Percentiles rank a stretch among this genome's conserved stretches.
Evolutionary conservation across 352 stramenopile species (phyloP).

Genomic region (Globisporangium paddicum): DNA sequence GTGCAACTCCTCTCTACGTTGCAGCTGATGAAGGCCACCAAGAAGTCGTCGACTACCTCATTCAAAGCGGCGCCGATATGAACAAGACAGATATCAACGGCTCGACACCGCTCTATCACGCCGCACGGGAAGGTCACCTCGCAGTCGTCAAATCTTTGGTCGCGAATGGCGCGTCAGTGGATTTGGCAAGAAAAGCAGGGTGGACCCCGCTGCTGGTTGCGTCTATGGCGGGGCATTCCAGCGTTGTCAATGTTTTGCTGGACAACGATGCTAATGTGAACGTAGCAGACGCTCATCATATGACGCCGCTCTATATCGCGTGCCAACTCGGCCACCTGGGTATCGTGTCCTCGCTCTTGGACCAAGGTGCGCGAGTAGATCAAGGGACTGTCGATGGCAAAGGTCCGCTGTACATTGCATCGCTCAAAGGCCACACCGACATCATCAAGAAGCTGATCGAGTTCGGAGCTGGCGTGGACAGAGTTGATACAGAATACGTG

Average conservation of each 20-base stretch:
- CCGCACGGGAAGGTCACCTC: background rate
- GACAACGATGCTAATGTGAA: background rate
- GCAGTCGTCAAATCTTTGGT: background rate
- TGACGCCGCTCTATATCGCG: background rate
- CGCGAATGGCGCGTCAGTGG: background rate
- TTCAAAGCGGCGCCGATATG: background rate
- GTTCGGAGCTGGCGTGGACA: background rate
- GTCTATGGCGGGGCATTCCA: too few species aligned
- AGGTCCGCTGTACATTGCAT: constrained; percentile 7
- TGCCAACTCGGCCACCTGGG: background rate
- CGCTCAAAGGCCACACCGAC: background rate
- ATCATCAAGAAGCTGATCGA: background rate
- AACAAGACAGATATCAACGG: background rate
- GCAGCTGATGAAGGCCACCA: background rate
- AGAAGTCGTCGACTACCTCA: background rate
- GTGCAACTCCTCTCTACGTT: background rate
- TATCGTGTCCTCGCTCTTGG: background rate
- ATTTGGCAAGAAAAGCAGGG: background rate
- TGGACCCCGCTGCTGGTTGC: background rate
- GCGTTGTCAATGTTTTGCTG: constrained; percentile 34
- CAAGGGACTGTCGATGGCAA: background rate
- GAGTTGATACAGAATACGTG: background rate
- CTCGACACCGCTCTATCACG: background rate
- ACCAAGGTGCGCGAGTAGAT: background rate
- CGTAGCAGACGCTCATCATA: background rate